Conservation (phyloP, 805 yeast species). For the Pichia gijzeniarum region DNA sequence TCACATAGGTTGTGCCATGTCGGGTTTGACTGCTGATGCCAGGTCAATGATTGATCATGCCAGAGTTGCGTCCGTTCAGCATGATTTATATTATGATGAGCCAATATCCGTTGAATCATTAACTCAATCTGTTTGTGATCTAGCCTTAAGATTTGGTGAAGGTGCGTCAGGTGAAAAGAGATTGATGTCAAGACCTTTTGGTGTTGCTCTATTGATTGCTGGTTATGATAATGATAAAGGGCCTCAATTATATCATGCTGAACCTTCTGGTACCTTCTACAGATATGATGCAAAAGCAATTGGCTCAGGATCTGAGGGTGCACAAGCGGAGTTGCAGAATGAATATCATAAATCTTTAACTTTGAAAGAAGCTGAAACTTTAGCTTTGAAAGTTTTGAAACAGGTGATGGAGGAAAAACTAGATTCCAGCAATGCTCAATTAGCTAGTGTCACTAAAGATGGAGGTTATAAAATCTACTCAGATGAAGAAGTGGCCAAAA, state of each 20-base stretch:
- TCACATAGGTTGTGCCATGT: slow-evolving; percentile 98
- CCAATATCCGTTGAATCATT: slow-evolving; percentile 86
- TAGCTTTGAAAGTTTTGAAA: slow-evolving; percentile 81
- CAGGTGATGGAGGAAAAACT: slow-evolving; percentile 99
- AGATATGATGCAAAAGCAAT: slow-evolving; percentile 98
- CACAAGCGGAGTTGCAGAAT: slow-evolving; percentile 94
- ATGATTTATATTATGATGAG: slow-evolving; percentile 86
- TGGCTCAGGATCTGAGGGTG: slow-evolving; percentile 98
- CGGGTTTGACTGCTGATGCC: slow-evolving; percentile 98
- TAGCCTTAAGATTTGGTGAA: slow-evolving; percentile 94
- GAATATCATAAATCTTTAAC: slow-evolving; percentile 93
- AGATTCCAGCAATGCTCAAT: slow-evolving; percentile 91
- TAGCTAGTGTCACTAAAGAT: slow-evolving; percentile 84
- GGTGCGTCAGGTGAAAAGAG: slow-evolving; percentile 95
- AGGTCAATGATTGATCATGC: slow-evolving; percentile 99
- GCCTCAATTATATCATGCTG: slow-evolving; percentile 96
- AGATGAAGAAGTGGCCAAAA: slow-evolving; percentile 75
- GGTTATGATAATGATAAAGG: slow-evolving; percentile 92
- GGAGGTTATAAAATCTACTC: slow-evolving; percentile 80
- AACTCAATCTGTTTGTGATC: slow-evolving; percentile 94
- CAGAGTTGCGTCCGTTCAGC: slow-evolving; percentile 81
- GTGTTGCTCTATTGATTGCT: slow-evolving; percentile 93
- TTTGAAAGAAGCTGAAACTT: slow-evolving; percentile 83
- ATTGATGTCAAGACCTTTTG: slow-evolving; percentile 96
- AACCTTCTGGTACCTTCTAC: slow-evolving; percentile 97